Conservation (phyloP, 2,329 filamentous ascomycete genomes). For the Coleophoma eucalyptorum region DNA sequence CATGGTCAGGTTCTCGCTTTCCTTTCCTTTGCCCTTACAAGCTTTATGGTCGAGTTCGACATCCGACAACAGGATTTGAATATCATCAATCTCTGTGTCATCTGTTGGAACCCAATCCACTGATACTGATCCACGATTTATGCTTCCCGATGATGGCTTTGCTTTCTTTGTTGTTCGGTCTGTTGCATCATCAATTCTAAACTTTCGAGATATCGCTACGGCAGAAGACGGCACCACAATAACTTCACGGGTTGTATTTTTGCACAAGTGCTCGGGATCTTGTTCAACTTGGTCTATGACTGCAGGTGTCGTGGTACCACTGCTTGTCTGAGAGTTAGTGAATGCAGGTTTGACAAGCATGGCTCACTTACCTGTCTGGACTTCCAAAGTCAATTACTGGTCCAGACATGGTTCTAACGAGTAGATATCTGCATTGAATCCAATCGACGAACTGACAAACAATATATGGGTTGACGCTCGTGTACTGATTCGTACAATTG, state of each 20-base stretch:
- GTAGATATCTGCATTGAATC: slow-evolving; percentile 87
- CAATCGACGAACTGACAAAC: slow-evolving; percentile 76
- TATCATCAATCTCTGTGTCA: slow-evolving; percentile 20
- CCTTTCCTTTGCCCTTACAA: slow-evolving; percentile 4
- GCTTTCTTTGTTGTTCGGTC: neutral
- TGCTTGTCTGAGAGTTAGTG: neutral
- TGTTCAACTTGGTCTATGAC: slow-evolving; percentile 29
- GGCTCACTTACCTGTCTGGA: too few species aligned
- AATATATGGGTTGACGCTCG: slow-evolving; percentile 52
- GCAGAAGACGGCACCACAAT: slow-evolving; percentile 24
- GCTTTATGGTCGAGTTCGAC: slow-evolving; percentile 17
- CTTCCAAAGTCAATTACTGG: neutral
- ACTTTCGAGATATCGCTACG: slow-evolving; percentile 20
- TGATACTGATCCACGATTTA: too few species aligned
- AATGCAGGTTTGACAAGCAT: too few species aligned
- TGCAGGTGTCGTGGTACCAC: neutral
- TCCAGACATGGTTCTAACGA: slow-evolving; percentile 41
- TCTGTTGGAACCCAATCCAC: neutral
- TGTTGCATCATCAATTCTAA: slow-evolving; percentile 9
- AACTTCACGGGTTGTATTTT: slow-evolving; percentile 7
- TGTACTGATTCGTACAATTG: slow-evolving; percentile 64
- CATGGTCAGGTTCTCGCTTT: too few species aligned
- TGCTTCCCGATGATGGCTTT: too few species aligned
- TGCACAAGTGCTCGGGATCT: slow-evolving; percentile 25
- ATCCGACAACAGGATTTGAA: slow-evolving; percentile 33